Percentiles rank a stretch among this genome's conserved stretches.
These are phyloP conservation scores for Aspergillus ostianus DNA, from an alignment of 495 filamentous ascomycete genomes.

Conservation along the genomic window DNA sequence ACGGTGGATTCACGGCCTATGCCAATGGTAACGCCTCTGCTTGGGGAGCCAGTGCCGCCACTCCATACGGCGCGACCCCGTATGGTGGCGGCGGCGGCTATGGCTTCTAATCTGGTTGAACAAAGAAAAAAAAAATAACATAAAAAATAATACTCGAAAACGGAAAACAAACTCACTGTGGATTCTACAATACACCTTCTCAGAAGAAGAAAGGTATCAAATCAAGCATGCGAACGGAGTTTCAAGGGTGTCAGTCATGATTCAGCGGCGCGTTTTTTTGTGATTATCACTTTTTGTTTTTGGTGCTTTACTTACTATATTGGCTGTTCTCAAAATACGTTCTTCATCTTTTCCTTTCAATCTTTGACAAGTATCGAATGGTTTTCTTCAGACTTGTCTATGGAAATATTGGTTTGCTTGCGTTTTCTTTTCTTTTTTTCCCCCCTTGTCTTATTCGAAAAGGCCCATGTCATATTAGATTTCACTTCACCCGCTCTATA, in stretches of 20 bases:
- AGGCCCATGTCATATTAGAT: not conserved
- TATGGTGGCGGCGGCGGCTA: slow-evolving; percentile 61
- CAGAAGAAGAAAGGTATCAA: not conserved
- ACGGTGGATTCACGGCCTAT: slow-evolving; percentile 79
- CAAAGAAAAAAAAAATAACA: not conserved
- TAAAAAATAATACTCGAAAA: no score
- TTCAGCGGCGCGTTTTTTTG: not conserved
- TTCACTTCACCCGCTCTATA: not conserved
- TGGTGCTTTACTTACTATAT: not conserved
- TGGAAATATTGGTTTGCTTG: not conserved
- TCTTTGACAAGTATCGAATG: not conserved
- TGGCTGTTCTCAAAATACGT: no score
- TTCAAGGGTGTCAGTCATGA: not conserved
- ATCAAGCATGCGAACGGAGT: not conserved
- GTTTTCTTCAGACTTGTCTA: not conserved
- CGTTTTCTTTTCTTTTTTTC: not conserved
- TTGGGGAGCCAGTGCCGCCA: slow-evolving; percentile 61
- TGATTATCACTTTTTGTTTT: no score
- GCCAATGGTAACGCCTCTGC: slow-evolving; percentile 57
- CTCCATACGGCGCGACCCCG: slow-evolving; percentile 69
- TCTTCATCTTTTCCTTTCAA: not conserved
- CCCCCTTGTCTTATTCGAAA: not conserved
- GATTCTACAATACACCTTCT: not conserved
- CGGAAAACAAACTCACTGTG: no score
- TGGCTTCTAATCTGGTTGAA: slow-evolving; percentile 31